Evolutionary conservation across 1,139 yeast genomes (phyloP).

Genomic region (Saccharomyces pastorianus): DNA sequence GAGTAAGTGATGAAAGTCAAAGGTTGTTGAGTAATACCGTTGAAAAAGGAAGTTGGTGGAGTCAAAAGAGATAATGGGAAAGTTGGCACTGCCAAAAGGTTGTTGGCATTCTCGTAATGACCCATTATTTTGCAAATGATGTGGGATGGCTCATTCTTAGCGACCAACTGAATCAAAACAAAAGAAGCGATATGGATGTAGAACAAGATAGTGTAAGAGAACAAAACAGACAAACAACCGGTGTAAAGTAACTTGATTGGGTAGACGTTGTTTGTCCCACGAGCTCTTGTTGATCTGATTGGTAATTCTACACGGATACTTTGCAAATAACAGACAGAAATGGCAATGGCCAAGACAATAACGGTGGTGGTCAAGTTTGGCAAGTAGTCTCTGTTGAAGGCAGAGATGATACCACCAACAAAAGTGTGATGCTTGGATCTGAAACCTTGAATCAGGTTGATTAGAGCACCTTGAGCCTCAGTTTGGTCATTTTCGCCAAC

Average conservation of each 20-base stretch:
- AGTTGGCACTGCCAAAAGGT: conserved; percentile 26
- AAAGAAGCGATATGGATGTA: conserved; percentile 32
- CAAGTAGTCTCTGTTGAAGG: conserved; percentile 65
- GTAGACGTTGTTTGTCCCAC: conserved; percentile 70
- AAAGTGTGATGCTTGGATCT: conserved; percentile 38
- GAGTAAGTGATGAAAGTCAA: conserved; percentile 40
- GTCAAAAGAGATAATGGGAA: conserved; percentile 31
- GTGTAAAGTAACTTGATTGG: conserved; percentile 81
- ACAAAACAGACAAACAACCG: conserved; percentile 71
- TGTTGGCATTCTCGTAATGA: conserved; percentile 28
- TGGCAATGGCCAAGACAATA: conserved; percentile 41
- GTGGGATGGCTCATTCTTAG: conserved; percentile 32
- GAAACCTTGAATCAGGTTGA: conserved; percentile 52
- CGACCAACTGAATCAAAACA: conserved; percentile 34
- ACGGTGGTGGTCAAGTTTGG: conserved; percentile 70
- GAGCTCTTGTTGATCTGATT: conserved; percentile 78
- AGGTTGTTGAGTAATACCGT: conserved; percentile 26
- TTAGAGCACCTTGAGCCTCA: conserved; percentile 67
- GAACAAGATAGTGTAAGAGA: conserved; percentile 53
- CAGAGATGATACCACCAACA: conserved; percentile 43
- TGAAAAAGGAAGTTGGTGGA: conserved; percentile 41
- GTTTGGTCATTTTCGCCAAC: conserved; percentile 34
- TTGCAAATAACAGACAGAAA: conserved; percentile 49
- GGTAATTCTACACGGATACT: conserved; percentile 73
- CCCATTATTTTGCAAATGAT: conserved; percentile 38